phyloP scores from a whole-genome alignment of 2,329 filamentous ascomycete genomes.

The Penicillium sp. region DNA sequence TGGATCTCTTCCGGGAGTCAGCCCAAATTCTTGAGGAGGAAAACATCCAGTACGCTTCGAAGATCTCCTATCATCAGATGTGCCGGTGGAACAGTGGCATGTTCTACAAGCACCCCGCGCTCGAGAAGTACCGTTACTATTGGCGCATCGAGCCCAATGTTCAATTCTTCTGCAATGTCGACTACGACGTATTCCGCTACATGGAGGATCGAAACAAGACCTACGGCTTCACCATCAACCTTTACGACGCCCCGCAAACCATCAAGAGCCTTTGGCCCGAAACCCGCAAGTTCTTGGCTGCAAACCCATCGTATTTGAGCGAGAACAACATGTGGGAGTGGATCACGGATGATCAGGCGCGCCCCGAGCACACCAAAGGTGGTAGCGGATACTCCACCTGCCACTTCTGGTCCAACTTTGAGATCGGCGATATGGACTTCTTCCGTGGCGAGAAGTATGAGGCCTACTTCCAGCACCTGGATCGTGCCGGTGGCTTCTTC shows the following conservation, averaged over 20 bases:
- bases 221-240: constrained; percentile 96
- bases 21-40: constrained; percentile 78
- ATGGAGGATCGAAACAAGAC: constrained; percentile 99
- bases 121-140: constrained; percentile 82
- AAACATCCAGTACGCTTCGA: constrained; percentile 84
- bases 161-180: constrained; percentile 97
- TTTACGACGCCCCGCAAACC: constrained; percentile 87
- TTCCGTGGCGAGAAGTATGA: constrained; percentile 89
- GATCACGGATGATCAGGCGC: constrained; percentile 73
- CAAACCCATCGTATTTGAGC: constrained; percentile 77
- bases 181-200: constrained; percentile 97
- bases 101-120: constrained; percentile 93
- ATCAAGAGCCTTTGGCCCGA: constrained; percentile 94
- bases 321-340: constrained; percentile 83
- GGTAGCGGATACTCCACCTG: constrained; percentile 96
- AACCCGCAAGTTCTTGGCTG: constrained; percentile 82
- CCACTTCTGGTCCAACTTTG: constrained; percentile 99
- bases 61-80: constrained; percentile 96
- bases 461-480: constrained; percentile 93
- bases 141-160: constrained; percentile 99
- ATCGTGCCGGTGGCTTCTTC: constrained; percentile 93
- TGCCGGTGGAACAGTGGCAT: constrained; percentile 98
- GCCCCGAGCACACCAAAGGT: constrained; percentile 74
- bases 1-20: constrained; percentile 80
- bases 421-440: constrained; percentile 89